phyloP scores from a whole-genome alignment of 352 stramenopile species.

The Globisporangium camurandrum region DNA sequence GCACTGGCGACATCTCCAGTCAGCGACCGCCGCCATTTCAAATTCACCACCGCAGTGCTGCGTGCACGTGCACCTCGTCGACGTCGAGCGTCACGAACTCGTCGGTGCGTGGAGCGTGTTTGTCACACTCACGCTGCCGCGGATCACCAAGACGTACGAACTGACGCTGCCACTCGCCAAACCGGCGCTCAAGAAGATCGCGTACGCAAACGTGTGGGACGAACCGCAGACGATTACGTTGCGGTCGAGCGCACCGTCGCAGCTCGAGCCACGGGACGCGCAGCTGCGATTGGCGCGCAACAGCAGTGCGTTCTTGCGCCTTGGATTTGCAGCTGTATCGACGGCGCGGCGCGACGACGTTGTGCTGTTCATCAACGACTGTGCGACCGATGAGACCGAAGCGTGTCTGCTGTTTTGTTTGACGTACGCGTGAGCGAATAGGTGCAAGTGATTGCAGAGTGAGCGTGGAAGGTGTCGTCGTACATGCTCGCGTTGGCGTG shows the following conservation, averaged over 20 bases:
- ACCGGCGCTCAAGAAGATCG: constrained; percentile 87
- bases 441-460: neutral
- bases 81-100: constrained; percentile 86
- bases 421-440: constrained; percentile 52
- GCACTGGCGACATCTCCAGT: too few relatives aligned
- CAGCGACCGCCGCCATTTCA: too few relatives aligned
- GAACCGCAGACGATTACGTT: constrained; percentile 75
- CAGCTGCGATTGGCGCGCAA: constrained; percentile 43
- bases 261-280: constrained; percentile 69
- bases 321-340: constrained; percentile 26
- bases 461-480: neutral
- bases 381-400: constrained; percentile 87
- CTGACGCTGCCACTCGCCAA: constrained; percentile 54
- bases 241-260: constrained; percentile 59
- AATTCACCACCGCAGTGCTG: constrained; percentile 14
- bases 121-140: constrained; percentile 58
- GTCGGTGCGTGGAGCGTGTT: constrained; percentile 86
- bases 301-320: constrained; percentile 45
- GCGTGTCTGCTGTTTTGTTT: constrained; percentile 89
- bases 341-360: constrained; percentile 29
- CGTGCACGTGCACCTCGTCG: constrained; percentile 84
- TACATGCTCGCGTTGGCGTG: too few relatives aligned
- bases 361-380: constrained; percentile 91
- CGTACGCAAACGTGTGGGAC: constrained; percentile 91
- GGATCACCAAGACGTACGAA: constrained; percentile 91